These are phyloP conservation scores for Hypholoma sublateritium DNA, from an alignment of 768 basidiomycete species.

Conservation along the genomic window DNA sequence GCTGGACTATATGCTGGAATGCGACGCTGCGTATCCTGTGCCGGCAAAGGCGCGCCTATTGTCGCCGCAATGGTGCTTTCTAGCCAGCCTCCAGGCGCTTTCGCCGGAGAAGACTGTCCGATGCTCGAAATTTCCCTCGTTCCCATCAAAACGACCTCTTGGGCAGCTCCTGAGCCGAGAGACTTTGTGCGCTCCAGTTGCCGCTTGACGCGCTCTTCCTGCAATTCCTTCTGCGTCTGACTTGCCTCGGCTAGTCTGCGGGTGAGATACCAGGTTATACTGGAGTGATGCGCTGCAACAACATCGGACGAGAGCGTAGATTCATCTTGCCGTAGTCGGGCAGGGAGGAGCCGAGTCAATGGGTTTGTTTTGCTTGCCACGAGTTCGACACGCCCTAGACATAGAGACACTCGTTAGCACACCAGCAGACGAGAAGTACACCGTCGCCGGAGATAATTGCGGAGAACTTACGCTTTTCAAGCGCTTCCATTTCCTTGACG, in stretches of 20 bases:
- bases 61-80: constrained; percentile 62
- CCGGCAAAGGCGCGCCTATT: constrained; percentile 43
- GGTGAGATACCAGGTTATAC: constrained; percentile 89
- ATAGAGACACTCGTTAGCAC: constrained; percentile 12
- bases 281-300: constrained; percentile 89
- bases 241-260: constrained; percentile 78
- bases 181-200: constrained; percentile 83
- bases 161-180: constrained; percentile 76
- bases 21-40: constrained; percentile 22
- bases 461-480: constrained; percentile 78
- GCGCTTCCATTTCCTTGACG: constrained; percentile 82
- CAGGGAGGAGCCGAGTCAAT: constrained; percentile 68
- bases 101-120: constrained; percentile 7
- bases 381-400: constrained; percentile 64
- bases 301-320: constrained; percentile 60
- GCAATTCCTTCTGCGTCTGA: constrained; percentile 80
- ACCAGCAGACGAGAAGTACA: constrained; percentile 14
- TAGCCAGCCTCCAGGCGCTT: constrained; percentile 52
- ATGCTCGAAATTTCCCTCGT: constrained; percentile 21
- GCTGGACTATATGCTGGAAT: constrained; percentile 27
- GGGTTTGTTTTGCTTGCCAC: constrained; percentile 65
- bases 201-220: constrained; percentile 90
- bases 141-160: constrained; percentile 53
- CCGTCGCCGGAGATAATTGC: not conserved
- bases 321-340: constrained; percentile 61